Evolutionary conservation across 2,329 filamentous ascomycete genomes (phyloP).

Genomic region (Arthroderma sp.): DNA sequence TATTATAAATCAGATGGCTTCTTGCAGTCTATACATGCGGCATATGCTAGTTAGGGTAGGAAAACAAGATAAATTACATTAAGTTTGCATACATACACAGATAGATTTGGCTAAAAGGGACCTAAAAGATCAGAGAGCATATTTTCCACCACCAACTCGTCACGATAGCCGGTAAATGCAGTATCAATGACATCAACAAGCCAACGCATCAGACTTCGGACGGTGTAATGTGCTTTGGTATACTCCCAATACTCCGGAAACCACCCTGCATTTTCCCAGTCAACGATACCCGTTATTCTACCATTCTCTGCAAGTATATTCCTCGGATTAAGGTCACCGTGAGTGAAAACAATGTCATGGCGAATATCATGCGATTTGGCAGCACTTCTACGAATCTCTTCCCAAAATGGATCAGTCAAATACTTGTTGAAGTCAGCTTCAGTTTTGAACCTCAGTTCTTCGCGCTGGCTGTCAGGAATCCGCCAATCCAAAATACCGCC

Average conservation of each 20-base stretch:
- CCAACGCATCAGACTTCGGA: slow-evolving; percentile 10
- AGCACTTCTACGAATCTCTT: slow-evolving; percentile 9
- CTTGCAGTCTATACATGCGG: too few relatives aligned
- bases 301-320: slow-evolving; percentile 22
- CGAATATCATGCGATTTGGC: slow-evolving; percentile 10
- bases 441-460: slow-evolving; percentile 11
- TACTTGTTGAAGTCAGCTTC: slow-evolving; percentile 14
- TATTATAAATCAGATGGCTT: too few relatives aligned
- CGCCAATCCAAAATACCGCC: slow-evolving; percentile 13
- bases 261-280: slow-evolving; percentile 23
- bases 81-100: too few relatives aligned
- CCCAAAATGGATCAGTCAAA: slow-evolving; percentile 11
- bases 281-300: slow-evolving; percentile 19
- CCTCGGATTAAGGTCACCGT: slow-evolving; percentile 20
- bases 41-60: too few relatives aligned
- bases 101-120: slow-evolving; percentile 13
- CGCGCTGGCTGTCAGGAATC: slow-evolving; percentile 12
- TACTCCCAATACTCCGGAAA: slow-evolving; percentile 25
- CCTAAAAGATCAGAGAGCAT: slow-evolving; percentile 14
- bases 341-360: slow-evolving; percentile 22
- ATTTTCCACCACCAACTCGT: slow-evolving; percentile 13
- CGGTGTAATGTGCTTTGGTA: slow-evolving; percentile 17
- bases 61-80: too few relatives aligned
- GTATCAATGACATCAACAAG: slow-evolving; percentile 14
- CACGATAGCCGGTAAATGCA: slow-evolving; percentile 14